These are phyloP conservation scores for Polytrichum formosum DNA, from an alignment of 225 moss, liverwort and hornwort genomes.

Conservation along the genomic window DNA sequence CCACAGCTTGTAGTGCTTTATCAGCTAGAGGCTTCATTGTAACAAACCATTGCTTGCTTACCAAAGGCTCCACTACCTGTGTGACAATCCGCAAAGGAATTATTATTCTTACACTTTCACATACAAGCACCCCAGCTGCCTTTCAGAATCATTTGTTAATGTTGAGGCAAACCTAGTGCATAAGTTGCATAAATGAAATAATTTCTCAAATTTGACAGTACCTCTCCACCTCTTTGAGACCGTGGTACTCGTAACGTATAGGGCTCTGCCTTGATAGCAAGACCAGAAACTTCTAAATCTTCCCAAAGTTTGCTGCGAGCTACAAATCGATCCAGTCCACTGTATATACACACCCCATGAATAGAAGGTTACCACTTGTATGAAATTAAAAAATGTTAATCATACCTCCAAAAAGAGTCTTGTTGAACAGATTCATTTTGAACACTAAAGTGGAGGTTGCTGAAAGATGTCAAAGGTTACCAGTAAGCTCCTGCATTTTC, in stretches of 20 bases:
- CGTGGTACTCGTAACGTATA: slow-evolving; percentile 82
- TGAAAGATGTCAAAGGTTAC: slow-evolving; percentile 25
- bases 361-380: no score
- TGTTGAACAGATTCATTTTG: neutral
- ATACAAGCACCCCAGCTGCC: no score
- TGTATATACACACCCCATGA: slow-evolving; percentile 9
- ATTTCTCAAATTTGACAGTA: slow-evolving; percentile 17
- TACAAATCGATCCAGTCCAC: slow-evolving; percentile 81
- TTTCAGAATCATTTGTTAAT: no score
- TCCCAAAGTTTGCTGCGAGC: slow-evolving; percentile 83
- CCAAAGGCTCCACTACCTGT: slow-evolving; percentile 86
- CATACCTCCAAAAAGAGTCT: no score
- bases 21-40: slow-evolving; percentile 76
- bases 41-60: slow-evolving; percentile 95
- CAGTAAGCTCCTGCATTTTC: slow-evolving; percentile 83
- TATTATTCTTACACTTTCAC: no score
- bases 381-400: no score
- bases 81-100: no score
- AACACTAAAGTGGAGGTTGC: neutral
- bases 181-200: no score
- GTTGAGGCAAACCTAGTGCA: no score
- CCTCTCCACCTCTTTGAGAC: slow-evolving; percentile 98
- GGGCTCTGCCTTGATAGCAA: slow-evolving; percentile 75
- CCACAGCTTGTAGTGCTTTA: slow-evolving; percentile 66
- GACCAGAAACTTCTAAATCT: slow-evolving; percentile 64